Percentiles rank a stretch among this genome's conserved stretches.
Evolutionary conservation across 495 filamentous ascomycete species (phyloP).

Genomic region (Delitschia confertaspora): DNA sequence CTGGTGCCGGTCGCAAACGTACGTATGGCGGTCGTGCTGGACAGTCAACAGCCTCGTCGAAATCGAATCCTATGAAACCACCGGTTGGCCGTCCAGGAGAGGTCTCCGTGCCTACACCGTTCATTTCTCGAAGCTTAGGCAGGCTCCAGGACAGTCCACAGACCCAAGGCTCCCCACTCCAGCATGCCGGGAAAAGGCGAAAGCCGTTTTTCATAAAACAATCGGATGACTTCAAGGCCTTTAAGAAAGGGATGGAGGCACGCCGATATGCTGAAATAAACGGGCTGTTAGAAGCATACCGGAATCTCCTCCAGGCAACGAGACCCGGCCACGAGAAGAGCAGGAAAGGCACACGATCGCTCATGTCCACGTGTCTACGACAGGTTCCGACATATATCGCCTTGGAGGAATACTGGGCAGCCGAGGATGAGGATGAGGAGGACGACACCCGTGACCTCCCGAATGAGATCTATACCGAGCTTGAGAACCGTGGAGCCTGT

Average conservation of each 20-base stretch:
- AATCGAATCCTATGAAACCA: too few species aligned
- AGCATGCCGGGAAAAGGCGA: constrained; percentile 1
- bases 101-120: constrained; percentile 19
- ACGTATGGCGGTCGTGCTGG: constrained; percentile 15
- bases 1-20: constrained; percentile 1
- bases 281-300: constrained; percentile 18
- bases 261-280: constrained; percentile 13
- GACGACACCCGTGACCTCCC: constrained; percentile 19
- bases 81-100: constrained; percentile 14
- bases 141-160: constrained; percentile 15
- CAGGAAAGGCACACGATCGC: constrained; percentile 20
- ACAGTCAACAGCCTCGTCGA: constrained; percentile 3
- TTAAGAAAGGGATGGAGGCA: constrained; percentile 22
- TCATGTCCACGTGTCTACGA: constrained; percentile 15
- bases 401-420: constrained; percentile 21
- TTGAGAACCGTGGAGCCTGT: constrained; percentile 6
- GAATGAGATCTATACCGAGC: constrained; percentile 19
- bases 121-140: constrained; percentile 10
- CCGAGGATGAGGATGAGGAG: constrained; percentile 9
- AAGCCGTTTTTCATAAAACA: constrained; percentile 5
- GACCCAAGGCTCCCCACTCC: constrained; percentile 13
- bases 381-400: constrained; percentile 24
- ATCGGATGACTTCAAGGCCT: constrained; percentile 7
- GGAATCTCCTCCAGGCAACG: constrained; percentile 22
- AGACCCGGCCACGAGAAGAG: constrained; percentile 3